Evolutionary conservation across 371 early-diverging fungal species (phyloP).

Genomic region (Smittium culicis): DNA sequence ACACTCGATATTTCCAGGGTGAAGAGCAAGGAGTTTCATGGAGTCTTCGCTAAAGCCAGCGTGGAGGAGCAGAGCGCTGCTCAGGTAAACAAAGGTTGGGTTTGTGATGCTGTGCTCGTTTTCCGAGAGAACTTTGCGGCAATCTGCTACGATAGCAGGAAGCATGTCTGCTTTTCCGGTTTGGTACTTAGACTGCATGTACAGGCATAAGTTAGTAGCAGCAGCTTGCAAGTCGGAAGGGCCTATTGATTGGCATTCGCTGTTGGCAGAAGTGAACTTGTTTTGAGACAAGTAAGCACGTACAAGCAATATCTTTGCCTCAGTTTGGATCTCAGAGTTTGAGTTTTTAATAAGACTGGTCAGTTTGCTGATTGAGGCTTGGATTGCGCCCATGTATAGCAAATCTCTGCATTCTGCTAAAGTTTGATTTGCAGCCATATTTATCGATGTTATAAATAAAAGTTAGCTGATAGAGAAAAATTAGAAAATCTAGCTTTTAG

Average conservation of each 20-base stretch:
- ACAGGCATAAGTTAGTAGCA: background rate
- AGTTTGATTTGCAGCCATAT: background rate
- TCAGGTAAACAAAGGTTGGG: conserved; percentile 26
- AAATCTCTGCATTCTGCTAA: background rate
- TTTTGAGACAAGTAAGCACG: background rate
- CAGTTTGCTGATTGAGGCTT: background rate
- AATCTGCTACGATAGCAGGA: background rate
- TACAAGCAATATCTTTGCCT: background rate
- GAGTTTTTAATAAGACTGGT: background rate
- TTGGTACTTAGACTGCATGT: background rate
- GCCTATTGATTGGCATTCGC: background rate
- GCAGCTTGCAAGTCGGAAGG: background rate
- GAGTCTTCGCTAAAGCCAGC: conserved; percentile 44
- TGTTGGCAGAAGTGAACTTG: background rate
- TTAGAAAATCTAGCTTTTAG: too few species aligned
- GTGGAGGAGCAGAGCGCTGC: conserved; percentile 34
- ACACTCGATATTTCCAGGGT: conserved; percentile 67
- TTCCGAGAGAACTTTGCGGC: background rate
- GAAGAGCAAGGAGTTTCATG: conserved; percentile 45
- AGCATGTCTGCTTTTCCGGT: background rate
- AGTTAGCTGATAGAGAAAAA: too few species aligned
- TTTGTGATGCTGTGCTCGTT: conserved; percentile 11
- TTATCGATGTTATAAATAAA: too few species aligned
- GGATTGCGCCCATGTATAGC: background rate
- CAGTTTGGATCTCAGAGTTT: background rate